Evolutionary conservation across 1,284 basidiomycete genomes (phyloP).

Genomic region (Flammula alnicola): DNA sequence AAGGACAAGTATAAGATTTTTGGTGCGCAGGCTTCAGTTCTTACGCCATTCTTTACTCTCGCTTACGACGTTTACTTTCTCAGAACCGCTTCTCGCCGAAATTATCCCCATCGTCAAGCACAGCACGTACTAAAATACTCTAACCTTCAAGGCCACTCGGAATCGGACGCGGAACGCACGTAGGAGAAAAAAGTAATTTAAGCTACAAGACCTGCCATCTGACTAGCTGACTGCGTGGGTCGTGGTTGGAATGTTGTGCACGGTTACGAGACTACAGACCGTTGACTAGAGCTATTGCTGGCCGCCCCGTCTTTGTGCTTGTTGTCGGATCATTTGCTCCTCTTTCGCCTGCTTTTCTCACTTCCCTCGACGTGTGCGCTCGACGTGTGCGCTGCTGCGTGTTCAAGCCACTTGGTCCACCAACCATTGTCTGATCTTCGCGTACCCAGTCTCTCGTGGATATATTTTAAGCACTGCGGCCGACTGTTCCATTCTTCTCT

Average conservation of each 20-base stretch:
- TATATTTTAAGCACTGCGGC: no score
- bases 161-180: neutral
- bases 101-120: no score
- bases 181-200: slow-evolving; percentile 5
- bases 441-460: neutral
- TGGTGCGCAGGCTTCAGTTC: no score
- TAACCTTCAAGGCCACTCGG: no score
- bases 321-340: neutral
- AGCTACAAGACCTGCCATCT: neutral
- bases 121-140: no score
- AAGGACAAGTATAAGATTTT: no score
- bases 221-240: slow-evolving; percentile 10
- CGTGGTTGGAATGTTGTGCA: slow-evolving; percentile 1
- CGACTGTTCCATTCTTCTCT: no score
- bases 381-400: neutral
- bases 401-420: neutral
- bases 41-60: no score
- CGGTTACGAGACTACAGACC: neutral
- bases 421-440: neutral
- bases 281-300: slow-evolving; percentile 4
- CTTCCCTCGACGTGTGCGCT: neutral
- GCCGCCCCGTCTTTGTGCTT: no score
- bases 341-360: neutral
- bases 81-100: no score
- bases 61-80: no score